Conservation (phyloP, 148 eudicot species). For the Vaccinium corymbosum region DNA sequence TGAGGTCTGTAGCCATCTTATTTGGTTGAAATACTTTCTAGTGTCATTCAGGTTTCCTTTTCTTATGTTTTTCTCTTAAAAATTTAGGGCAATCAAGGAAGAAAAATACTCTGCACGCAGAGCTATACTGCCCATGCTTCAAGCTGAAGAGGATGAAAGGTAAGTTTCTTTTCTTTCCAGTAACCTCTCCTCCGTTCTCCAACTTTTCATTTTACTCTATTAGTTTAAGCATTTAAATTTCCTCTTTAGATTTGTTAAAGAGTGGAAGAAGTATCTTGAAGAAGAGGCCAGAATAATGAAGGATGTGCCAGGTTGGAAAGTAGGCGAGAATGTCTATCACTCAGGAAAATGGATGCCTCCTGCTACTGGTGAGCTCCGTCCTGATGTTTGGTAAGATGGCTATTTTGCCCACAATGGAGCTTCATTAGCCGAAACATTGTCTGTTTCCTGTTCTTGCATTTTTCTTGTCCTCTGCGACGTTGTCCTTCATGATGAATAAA, state of each 20-base stretch:
- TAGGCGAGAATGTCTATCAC: constrained; percentile 87
- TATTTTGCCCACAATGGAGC: neutral
- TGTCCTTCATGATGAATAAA: constrained; percentile 8
- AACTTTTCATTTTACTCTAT: neutral
- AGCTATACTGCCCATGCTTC: constrained; percentile 76
- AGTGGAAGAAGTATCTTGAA: constrained; percentile 83
- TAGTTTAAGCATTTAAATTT: neutral
- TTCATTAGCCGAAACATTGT: neutral
- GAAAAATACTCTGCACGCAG: constrained; percentile 86
- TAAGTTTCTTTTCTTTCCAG: constrained; percentile 20
- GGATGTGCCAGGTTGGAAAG: constrained; percentile 98
- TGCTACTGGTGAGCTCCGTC: constrained; percentile 89
- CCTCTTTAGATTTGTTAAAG: constrained; percentile 72
- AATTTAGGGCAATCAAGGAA: constrained; percentile 65
- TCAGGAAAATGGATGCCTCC: constrained; percentile 99
- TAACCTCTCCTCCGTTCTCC: neutral
- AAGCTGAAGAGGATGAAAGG: constrained; percentile 99
- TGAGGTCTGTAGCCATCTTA: neutral
- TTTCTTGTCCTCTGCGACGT: neutral
- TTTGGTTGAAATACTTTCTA: neutral
- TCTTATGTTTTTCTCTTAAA: neutral
- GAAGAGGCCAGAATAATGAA: constrained; percentile 94
- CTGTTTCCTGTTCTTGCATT: constrained; percentile 1
- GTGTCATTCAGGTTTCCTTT: neutral
- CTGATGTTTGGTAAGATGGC: constrained; percentile 77